phyloP scores from a whole-genome alignment of 208 protist genomes.

The Leishmania tropica region DNA sequence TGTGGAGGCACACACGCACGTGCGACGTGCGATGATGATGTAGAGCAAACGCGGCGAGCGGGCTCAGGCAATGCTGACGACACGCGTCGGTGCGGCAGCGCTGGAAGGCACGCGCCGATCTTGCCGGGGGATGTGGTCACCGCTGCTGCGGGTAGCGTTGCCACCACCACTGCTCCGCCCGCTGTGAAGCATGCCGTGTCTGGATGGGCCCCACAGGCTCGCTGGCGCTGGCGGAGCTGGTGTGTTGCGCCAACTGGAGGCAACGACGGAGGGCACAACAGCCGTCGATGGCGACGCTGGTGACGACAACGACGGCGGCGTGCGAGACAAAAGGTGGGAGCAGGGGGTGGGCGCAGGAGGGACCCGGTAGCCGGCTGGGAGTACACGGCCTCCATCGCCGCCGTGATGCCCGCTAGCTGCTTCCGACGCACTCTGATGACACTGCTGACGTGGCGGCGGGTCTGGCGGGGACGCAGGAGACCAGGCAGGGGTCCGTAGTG shows the following conservation, averaged over 20 bases:
- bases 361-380: conserved; percentile 2
- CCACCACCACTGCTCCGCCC: neutral
- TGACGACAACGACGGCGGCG: neutral
- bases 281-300: neutral
- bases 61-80: neutral
- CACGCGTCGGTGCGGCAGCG: neutral
- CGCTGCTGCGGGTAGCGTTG: neutral
- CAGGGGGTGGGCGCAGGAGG: conserved; percentile 6
- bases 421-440: neutral
- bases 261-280: neutral
- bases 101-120: neutral
- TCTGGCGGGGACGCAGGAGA: neutral
- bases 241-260: too few species aligned
- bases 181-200: neutral
- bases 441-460: neutral
- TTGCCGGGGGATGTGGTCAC: neutral
- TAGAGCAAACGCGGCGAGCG: neutral
- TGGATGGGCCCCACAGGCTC: neutral
- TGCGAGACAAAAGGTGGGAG: neutral
- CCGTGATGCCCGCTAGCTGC: neutral
- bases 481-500: neutral
- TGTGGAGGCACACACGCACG: neutral
- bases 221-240: neutral
- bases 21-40: neutral
- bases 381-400: neutral